Base-by-base conservation (phyloP, 2,329 filamentous ascomycete genomes). In the Rugonectria rugulosa region DNA sequence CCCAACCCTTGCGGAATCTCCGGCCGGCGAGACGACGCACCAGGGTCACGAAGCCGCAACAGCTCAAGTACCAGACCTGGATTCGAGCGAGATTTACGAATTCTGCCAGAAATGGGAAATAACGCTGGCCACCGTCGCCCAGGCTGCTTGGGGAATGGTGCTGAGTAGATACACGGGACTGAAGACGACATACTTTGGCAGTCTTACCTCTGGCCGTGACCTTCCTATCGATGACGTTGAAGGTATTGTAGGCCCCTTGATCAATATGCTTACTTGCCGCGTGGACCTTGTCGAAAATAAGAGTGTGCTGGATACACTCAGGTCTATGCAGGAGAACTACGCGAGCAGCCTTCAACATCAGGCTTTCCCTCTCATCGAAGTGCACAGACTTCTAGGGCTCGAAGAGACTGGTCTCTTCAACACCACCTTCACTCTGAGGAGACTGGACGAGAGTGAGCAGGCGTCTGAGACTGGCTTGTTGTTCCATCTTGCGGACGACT, bases 71-170 rank as follows among this genome's bases (percentile, higher is more conserved):
- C 27, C 24, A 40, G 7, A 19, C 14, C 19, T n/a, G 26, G 3
- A 15, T 40, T 6, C 5, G n/a, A 9, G 6, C 29, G 15, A 14
- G 19, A 37, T 45, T n/a, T 29, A 12, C 6, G 29, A 17, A 5
- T 23, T 29, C 19, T 45, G 42, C 29, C 19, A 3, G 19, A 9
- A 4, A 20, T 37, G 5, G 11, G 34, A 37, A n/a, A 19, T 43
- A 6, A 43, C 40, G 14, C 11, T 19, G 5, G 51, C 51, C 12
- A 34, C 40, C 6, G 21, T 53, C 6, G 32, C 40, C 10, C 36
- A 46, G 9, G 27, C 20, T 1, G 51, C 51, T 6, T 53, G 51
- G 51, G 51, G 24, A 23, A 19, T 46, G 14, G 51, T 53, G 9
- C 51, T 53, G 1, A 26, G 36, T 6, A n/a, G 29, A 11, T 47